Evolutionary conservation across 352 stramenopile genomes (phyloP).

Genomic region (Pythium angustatum): DNA sequence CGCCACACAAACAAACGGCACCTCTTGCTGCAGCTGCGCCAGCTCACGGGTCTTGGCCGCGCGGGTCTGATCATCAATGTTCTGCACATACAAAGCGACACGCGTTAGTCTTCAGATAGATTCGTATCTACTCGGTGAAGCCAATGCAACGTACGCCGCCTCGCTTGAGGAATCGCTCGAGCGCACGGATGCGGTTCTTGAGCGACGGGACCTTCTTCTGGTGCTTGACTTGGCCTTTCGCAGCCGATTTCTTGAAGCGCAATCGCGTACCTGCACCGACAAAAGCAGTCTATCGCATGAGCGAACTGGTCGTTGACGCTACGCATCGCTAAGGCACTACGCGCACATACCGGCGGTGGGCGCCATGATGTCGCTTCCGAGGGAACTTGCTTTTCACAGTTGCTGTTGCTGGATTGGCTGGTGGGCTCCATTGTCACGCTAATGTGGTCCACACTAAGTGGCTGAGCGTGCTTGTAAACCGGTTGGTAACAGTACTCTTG

Average conservation of each 20-base stretch:
- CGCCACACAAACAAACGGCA: not conserved
- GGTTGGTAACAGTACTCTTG: conserved; percentile 3
- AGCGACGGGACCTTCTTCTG: conserved; percentile 79
- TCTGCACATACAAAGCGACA: conserved; percentile 17
- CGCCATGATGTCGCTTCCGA: conserved; percentile 33
- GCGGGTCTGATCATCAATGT: conserved; percentile 26
- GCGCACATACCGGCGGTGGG: conserved; percentile 46
- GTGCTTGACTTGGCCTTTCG: conserved; percentile 46
- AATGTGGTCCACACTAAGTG: conserved; percentile 29
- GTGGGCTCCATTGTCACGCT: conserved; percentile 10
- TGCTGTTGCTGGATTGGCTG: conserved; percentile 31
- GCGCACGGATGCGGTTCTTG: conserved; percentile 81
- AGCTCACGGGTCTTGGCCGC: conserved; percentile 46
- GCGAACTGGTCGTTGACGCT: not conserved
- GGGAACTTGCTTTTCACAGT: conserved; percentile 32
- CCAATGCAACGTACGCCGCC: conserved; percentile 41
- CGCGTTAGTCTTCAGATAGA: not conserved
- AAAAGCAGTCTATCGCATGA: conserved; percentile 5
- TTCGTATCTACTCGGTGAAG: no score
- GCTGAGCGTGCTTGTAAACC: conserved; percentile 4
- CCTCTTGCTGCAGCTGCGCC: conserved; percentile 34
- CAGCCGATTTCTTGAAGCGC: conserved; percentile 61
- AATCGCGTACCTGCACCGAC: conserved; percentile 56
- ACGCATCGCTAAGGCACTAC: not conserved
- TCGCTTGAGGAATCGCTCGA: conserved; percentile 80